A percentile compares a stretch with the other conserved stretches of the same genome.
phyloP scores from a whole-genome alignment of 2,329 filamentous ascomycete genomes.

The Clonostachys byssicola region DNA sequence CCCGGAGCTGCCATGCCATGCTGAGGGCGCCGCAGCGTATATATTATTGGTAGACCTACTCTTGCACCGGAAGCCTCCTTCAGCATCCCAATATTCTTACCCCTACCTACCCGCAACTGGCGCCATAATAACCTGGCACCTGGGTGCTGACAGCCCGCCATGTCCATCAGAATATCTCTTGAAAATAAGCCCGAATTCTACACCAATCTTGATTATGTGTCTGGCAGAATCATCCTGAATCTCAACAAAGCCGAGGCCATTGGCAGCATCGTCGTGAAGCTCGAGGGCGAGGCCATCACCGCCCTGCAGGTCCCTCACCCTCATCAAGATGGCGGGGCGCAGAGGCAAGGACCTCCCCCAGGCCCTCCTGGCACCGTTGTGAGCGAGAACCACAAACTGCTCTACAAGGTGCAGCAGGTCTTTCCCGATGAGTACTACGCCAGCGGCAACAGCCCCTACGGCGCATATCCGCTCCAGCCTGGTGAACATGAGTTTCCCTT shows the following conservation, averaged over 20 bases:
- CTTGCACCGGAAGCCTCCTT: too few relatives aligned
- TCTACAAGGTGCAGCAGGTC: constrained; percentile 71
- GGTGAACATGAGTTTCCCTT: constrained; percentile 77
- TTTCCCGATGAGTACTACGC: constrained; percentile 56
- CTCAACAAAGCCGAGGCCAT: constrained; percentile 66
- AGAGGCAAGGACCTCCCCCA: constrained; percentile 14
- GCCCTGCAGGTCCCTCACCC: constrained; percentile 49
- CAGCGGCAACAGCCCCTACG: constrained; percentile 32
- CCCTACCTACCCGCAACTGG: too few relatives aligned
- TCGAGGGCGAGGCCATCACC: constrained; percentile 75
- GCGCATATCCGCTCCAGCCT: constrained; percentile 55
- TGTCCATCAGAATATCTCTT: constrained; percentile 65
- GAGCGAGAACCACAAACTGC: constrained; percentile 64
- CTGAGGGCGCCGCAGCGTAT: too few relatives aligned
- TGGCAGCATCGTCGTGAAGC: constrained; percentile 73
- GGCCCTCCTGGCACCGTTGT: constrained; percentile 35
- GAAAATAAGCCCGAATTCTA: constrained; percentile 67
- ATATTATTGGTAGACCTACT: too few relatives aligned
- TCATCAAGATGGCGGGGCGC: constrained; percentile 32
- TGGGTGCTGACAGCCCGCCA: constrained; percentile 18
- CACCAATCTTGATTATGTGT: constrained; percentile 74
- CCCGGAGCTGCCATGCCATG: too few relatives aligned
- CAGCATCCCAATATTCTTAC: too few relatives aligned
- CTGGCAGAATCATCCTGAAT: constrained; percentile 53
- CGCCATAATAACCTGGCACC: too few relatives aligned